phyloP scores from a whole-genome alignment of 768 basidiomycete genomes.

The Pseudohyphozyma bogoriensis region DNA sequence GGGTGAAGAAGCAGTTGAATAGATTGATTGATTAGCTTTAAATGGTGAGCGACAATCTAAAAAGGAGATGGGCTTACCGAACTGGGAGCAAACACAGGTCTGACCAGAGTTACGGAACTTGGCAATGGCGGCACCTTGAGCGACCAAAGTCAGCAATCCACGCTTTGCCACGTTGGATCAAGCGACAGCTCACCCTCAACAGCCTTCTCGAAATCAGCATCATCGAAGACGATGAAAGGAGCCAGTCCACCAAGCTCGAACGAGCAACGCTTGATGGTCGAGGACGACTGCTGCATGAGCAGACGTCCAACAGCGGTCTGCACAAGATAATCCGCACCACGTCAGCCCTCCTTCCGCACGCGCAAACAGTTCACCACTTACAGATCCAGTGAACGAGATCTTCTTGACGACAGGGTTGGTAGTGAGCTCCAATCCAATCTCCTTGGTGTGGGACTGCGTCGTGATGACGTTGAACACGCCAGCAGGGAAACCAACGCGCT shows the following conservation, averaged over 20 bases:
- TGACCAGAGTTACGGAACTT: constrained; percentile 8
- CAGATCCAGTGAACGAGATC: constrained; percentile 48
- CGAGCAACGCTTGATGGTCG: constrained; percentile 39
- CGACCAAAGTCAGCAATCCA: too few species aligned
- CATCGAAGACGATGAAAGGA: constrained; percentile 83
- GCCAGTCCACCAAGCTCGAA: constrained; percentile 85
- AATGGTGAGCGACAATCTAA: too few species aligned
- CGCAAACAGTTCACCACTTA: not conserved
- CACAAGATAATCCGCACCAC: too few species aligned
- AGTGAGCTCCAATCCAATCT: constrained; percentile 91
- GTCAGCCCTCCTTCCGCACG: too few species aligned
- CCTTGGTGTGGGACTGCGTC: constrained; percentile 67
- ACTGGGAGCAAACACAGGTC: constrained; percentile 60
- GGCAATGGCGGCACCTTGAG: not conserved
- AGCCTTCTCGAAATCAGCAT: too few species aligned
- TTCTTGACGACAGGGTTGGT: constrained; percentile 77
- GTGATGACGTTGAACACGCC: constrained; percentile 93
- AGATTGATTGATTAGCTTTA: too few species aligned
- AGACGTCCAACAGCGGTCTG: constrained; percentile 40
- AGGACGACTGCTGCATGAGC: constrained; percentile 37
- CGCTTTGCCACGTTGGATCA: constrained; percentile 34
- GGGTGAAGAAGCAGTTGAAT: too few species aligned
- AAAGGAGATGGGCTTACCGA: too few species aligned
- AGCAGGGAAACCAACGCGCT: constrained; percentile 79
- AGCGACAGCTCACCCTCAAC: constrained; percentile 55